Base-by-base conservation (phyloP, 371 early-diverging fungal genomes). In the Chytridiales sp. region DNA sequence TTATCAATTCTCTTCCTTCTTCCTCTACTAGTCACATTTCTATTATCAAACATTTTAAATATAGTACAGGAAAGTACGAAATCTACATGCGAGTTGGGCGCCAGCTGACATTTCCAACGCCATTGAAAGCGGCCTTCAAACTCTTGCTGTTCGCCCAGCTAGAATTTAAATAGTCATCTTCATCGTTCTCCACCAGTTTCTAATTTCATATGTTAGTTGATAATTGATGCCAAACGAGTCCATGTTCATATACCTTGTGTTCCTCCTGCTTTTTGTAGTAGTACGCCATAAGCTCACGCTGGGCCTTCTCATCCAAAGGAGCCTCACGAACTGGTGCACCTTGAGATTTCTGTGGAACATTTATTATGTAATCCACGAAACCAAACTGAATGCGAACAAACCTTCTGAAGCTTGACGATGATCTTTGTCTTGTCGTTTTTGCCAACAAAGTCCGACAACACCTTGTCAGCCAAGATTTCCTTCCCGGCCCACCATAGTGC, bases 401-500 rank as follows among this genome's bases (percentile, higher is more conserved):
- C 76, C 72, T 73, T 76, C 41, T 72, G 74, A 2, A 83, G 56
- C 64, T 81, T 83, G 35, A 66, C 71, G 39, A 80, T 68, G 21
- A 78, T 61, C 47, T 72, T 78, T n/a, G 78, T 78, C 55, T 83
- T 83, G 24, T 83, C 79, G 51, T 83, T 83, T 47, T 64, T 72
- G 19, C 83, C 83, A 1, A 77, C 62, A 51, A 62, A 80, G 55
- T 81, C 81, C 9, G 63, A 46, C 21, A 81, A 68, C 19, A 56
- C 26, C 52, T 81, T 81, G 19, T 69, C 75, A 5, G 47, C 57
- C 27, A 44, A 38, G 3, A 83, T 62, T 44, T 81, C 80, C 61
- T 81, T 81, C 38, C 67, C 66, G 0, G 83, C 83, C 80, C 82
- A 80, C 83, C 83, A 83, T 5, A 83, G 40, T 5, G 72, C 41